Evolutionary conservation across 306 rosid species (phyloP).

Genomic region (Vigna angularis): DNA sequence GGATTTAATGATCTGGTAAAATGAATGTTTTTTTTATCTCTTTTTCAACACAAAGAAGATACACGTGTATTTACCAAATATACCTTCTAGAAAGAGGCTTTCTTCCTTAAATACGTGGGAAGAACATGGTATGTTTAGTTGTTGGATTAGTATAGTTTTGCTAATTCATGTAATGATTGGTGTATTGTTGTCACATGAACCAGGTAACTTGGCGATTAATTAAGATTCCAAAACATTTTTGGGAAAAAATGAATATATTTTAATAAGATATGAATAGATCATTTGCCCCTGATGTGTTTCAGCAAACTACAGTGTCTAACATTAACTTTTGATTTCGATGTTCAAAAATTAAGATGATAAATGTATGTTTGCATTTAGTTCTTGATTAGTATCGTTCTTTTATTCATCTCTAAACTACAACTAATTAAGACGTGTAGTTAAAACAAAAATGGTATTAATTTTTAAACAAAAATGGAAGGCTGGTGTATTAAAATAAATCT

Average conservation of each 20-base stretch:
- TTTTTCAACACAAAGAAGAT: background rate
- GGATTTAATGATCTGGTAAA: background rate
- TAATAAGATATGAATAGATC: background rate
- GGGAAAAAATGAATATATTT: constrained; percentile 10
- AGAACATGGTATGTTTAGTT: background rate
- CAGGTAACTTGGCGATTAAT: too few species aligned
- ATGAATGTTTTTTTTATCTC: background rate
- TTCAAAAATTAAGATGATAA: background rate
- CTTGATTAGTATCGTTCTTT: too few species aligned
- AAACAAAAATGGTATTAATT: background rate
- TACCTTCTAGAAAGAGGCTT: background rate
- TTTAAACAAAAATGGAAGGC: background rate
- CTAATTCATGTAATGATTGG: background rate
- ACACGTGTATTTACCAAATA: background rate
- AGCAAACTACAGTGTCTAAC: background rate
- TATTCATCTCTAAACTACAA: background rate
- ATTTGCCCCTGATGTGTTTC: background rate
- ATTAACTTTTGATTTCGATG: background rate
- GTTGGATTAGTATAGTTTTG: constrained; percentile 10
- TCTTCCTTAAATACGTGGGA: background rate
- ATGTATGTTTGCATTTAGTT: background rate
- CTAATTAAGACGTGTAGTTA: background rate
- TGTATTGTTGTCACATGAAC: background rate
- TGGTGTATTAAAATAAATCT: background rate
- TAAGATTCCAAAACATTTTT: background rate